Base-by-base conservation (phyloP, 2,329 filamentous ascomycete genomes). In the Pseudocercospora pini-densiflorae region DNA sequence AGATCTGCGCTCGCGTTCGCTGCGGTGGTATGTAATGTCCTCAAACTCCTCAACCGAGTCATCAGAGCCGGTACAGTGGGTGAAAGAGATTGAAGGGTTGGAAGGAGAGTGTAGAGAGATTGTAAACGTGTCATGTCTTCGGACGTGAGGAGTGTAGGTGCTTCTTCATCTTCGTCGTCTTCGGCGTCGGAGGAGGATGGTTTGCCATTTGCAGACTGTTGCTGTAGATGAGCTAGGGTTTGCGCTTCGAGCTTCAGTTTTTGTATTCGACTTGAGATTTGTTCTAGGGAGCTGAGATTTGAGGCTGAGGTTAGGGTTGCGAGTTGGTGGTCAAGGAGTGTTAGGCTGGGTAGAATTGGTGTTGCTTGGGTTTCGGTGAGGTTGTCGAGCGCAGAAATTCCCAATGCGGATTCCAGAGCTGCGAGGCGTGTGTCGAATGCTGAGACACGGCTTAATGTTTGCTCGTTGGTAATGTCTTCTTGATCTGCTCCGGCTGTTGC, bases 41-140 rank as follows among this genome's bases (percentile, higher is more conserved):
- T 87, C 63, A 99, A 83, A 8, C 93, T 96, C 65, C 94, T 87
- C 59, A 99, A 82, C 27, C 95, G 88, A 74, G 97, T 93, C 10
- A 99, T 84, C 9, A 98, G 84, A 5, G 92, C 88, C 1, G 95
- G 94, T 3, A 99, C 85, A 19, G 97, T 85, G 0, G 95, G 95
- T 5, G 92, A 87, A 7, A 99, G 84, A 64, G 86, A 91, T 79
- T 97, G 93, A 65, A 99, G 95, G 0, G 92, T 95, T 1, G 93
- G 90, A 16, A 99, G 83, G 2, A 93, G 92, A 1, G 92, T 91
- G 79, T 97, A 97, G 5, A 99, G 86, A 1, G 94, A 92, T 71
- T 97, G 95, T 77, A 99, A 91, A 78, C 97, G 97, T 61, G 92
- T 86, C 47, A 89, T 86, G 73, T 96, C 91, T 73, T 97, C 93